Base-by-base conservation (phyloP, 2,329 filamentous ascomycete genomes). In the Coniochaeta hoffmannii region DNA sequence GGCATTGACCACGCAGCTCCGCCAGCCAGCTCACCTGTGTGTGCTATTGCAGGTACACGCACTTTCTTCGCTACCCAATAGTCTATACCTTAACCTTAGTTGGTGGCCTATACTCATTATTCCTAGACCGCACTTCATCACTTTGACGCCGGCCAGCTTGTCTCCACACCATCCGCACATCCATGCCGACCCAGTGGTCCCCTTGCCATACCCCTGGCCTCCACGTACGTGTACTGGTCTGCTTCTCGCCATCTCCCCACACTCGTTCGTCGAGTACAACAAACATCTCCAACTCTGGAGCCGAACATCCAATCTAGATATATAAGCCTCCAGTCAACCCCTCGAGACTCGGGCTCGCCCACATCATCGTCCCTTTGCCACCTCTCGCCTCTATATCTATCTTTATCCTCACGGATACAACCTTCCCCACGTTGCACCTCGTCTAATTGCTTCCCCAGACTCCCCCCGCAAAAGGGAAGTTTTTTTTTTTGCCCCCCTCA, bases 251-350 rank as follows among this genome's bases (percentile, higher is more conserved):
- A 56, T 66, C 66, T 66, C 66, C 65, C 66, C 64, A 68, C 63
- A 64, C 64, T 68, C 62, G 54, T 55, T 68, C 62, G 54, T 55
- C 54, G 32, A 58, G 56, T 65, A 53, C 50, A 22, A 64, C 64
- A 64, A 66, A n/a, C n/a, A n/a, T 63, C 64, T 63, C 67, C 66
- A 70, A 62, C 64, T 68, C 64, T 10, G 22, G 15, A n/a, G 31
- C 49, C 49, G 49, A 34, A 34, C 64, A 68, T 62, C 60, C 60
- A 59, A 64, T 68, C 66, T 68, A 68, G 60, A 61, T 69, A 72
- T 72, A 73, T 73, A 74, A 70, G 64, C 66, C 62, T 67, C 67
- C 66, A 64, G 50, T 17, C 50, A 53, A 7, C 63, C 59, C 67
- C 69, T 67, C 59, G 65, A 60, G 60, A 19, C 65, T 65, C 66